Percentiles rank a stretch among this genome's conserved stretches.
These are phyloP conservation scores for Stylosanthes scabra DNA, from an alignment of 331 rosid species.

Conservation along the genomic window DNA sequence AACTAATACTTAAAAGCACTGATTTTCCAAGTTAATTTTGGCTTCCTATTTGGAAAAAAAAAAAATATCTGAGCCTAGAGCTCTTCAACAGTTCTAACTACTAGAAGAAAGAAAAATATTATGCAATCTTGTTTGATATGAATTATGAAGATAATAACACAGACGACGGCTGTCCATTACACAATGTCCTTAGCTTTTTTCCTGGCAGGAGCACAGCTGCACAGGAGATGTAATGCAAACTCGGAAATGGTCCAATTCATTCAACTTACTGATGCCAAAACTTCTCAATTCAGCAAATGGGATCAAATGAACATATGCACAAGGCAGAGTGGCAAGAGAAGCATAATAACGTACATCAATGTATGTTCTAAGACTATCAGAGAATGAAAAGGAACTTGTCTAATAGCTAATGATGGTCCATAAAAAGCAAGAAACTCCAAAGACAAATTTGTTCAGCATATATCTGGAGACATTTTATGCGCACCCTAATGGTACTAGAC, in stretches of 20 bases:
- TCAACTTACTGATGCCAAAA: too few species aligned
- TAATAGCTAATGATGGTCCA: not conserved
- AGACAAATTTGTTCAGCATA: not conserved
- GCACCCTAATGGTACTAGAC: too few species aligned
- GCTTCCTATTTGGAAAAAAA: not conserved
- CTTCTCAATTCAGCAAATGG: too few species aligned
- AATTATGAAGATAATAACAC: not conserved
- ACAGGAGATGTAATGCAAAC: too few species aligned
- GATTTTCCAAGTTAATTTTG: conserved; percentile 12
- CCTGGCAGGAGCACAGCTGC: too few species aligned
- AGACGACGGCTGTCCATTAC: not conserved
- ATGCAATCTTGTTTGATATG: not conserved
- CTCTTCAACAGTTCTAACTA: not conserved
- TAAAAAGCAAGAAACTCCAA: not conserved
- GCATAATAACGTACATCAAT: not conserved
- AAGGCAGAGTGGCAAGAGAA: not conserved
- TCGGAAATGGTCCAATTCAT: too few species aligned
- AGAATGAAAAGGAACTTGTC: not conserved
- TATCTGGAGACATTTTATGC: too few species aligned
- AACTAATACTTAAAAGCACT: not conserved
- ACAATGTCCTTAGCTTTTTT: too few species aligned
- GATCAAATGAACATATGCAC: too few species aligned
- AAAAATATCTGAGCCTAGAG: not conserved
- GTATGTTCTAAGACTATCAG: not conserved
- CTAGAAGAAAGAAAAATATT: not conserved